Conservation (phyloP, 352 stramenopile species). For the Phytophthora citrophthora region DNA sequence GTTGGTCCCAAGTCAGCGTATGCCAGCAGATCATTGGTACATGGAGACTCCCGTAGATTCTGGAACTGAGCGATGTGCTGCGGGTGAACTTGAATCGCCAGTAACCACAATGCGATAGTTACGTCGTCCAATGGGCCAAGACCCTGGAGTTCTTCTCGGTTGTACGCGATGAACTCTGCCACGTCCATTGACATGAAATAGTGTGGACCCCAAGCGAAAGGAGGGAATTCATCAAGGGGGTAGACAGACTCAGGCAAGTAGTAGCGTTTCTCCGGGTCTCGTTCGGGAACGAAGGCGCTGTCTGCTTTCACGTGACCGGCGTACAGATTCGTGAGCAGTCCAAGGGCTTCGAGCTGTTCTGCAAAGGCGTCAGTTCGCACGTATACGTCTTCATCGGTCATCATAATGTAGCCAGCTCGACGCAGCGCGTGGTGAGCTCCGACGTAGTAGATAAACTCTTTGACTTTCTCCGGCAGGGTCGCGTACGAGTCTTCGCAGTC, state of each 20-base stretch:
- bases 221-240: constrained; percentile 50
- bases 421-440: constrained; percentile 23
- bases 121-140: constrained; percentile 67
- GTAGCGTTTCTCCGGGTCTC: constrained; percentile 42
- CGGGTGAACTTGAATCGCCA: constrained; percentile 61
- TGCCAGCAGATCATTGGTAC: constrained; percentile 45
- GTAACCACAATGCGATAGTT: constrained; percentile 65
- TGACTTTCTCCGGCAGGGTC: constrained; percentile 58
- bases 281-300: constrained; percentile 29
- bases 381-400: constrained; percentile 65
- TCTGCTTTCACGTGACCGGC: constrained; percentile 33
- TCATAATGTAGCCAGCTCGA: constrained; percentile 51
- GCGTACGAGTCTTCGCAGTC: constrained; percentile 64
- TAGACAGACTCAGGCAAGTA: constrained; percentile 53
- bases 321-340: constrained; percentile 30
- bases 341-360: constrained; percentile 13
- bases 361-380: constrained; percentile 32
- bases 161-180: constrained; percentile 55
- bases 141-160: constrained; percentile 41
- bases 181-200: constrained; percentile 65
- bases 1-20: constrained; percentile 50
- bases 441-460: constrained; percentile 60
- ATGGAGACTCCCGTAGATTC: constrained; percentile 52
- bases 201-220: constrained; percentile 59
- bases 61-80: constrained; percentile 46